Evolutionary conservation across 768 basidiomycete genomes (phyloP), one percentile per base, ranked within the genome.

Genomic region (Lactarius evosmus): DNA sequence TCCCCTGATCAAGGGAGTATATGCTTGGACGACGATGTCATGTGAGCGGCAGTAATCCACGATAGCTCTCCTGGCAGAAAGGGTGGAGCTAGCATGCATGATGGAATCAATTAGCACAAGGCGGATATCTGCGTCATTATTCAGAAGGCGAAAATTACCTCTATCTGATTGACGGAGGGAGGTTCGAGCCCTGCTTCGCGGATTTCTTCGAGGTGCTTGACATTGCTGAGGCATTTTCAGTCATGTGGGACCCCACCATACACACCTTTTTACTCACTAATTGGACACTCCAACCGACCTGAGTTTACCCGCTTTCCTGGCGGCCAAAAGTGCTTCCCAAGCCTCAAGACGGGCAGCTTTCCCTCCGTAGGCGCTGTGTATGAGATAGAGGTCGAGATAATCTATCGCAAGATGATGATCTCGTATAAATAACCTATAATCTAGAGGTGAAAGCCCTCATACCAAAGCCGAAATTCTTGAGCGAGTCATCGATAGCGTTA

Each of bases 151-250:
- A 34, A 54, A 19, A 5, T 36, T 70, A 85, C 91, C 82, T 93
- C 91, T 62, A 93, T 83, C 72, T 94, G 92, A 70, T 94, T 93
- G 56, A 94, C 85, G 5, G 85, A 74, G 16, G 92, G 92, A 68
- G 80, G 75, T 62, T 84, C 83, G 51, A 83, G 77, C 3, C 88
- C 87, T 0, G 83, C 85, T 9, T 75, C 74, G 62, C 75, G 79
- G 57, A 93, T 87, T 74, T 93, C 90, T 68, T 92, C 84, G 4
- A 93, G 77, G 69, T 93, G 91, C 51, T 83, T 82, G 36, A 88
- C 70, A 25, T 81, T 82, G 67, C 91, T 93, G 49, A n/a, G 40
- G 27, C 34, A n/a, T 52, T 33, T 29, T 33, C 51, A 50, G 17
- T 54, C 27, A 34, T 32, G 36, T 8, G n/a, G 25, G 44, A n/a